Percentiles rank a stretch among this genome's conserved stretches.
These are phyloP conservation scores for Plasmodium blacklocki DNA, from an alignment of 169 alveolate genomes.

Conservation along the genomic window DNA sequence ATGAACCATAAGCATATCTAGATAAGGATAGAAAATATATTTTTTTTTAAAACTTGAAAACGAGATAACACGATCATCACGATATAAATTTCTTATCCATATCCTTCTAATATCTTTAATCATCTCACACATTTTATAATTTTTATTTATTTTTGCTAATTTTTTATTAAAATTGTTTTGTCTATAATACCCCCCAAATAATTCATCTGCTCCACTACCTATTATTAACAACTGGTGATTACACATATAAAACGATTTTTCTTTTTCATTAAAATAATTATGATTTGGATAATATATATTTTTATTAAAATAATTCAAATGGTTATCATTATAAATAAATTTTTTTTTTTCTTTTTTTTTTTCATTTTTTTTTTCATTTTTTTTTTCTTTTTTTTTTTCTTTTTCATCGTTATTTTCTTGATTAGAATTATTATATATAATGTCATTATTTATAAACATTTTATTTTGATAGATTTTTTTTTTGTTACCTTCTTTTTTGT, in stretches of 20 bases:
- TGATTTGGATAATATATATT: not conserved
- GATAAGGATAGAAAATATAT: constrained; percentile 74
- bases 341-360: no score
- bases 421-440: not conserved
- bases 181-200: constrained; percentile 86
- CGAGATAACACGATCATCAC: constrained; percentile 83
- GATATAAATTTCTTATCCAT: constrained; percentile 83
- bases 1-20: constrained; percentile 45
- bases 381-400: not conserved
- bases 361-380: no score
- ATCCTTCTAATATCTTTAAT: constrained; percentile 79
- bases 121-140: constrained; percentile 30
- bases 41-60: constrained; percentile 62
- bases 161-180: constrained; percentile 50
- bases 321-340: not conserved
- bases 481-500: constrained; percentile 9
- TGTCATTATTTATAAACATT: not conserved
- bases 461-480: not conserved
- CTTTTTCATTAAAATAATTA: not conserved
- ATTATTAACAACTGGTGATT: constrained; percentile 51
- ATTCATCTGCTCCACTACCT: constrained; percentile 87
- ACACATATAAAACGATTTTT: not conserved
- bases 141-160: not conserved
- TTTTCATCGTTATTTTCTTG: no score
- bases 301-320: constrained; percentile 7